Conservation (phyloP, 179 eudicot genomes). For the Drosera spatulata region DNA sequence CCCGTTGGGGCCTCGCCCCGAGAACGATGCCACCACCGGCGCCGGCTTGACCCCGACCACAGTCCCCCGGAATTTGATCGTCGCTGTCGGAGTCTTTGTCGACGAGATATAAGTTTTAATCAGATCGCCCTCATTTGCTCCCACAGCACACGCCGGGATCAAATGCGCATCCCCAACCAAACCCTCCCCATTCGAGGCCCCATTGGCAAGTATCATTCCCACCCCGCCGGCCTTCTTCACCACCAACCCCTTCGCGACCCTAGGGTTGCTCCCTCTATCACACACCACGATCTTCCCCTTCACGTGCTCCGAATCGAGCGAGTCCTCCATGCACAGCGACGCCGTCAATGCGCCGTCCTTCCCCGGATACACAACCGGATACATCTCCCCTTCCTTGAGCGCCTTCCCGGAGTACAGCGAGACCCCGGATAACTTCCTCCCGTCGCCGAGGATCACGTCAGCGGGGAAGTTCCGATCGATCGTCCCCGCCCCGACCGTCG, state of each 20-base stretch:
- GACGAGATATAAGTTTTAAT: slow-evolving; percentile 49
- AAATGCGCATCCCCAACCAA: slow-evolving; percentile 88
- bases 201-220: slow-evolving; percentile 87
- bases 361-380: slow-evolving; percentile 80
- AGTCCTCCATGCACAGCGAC: slow-evolving; percentile 86
- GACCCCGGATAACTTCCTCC: slow-evolving; percentile 56
- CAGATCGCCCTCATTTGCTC: slow-evolving; percentile 60
- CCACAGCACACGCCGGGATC: slow-evolving; percentile 72
- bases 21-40: slow-evolving; percentile 89
- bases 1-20: slow-evolving; percentile 89
- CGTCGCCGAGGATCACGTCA: slow-evolving; percentile 60
- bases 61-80: slow-evolving; percentile 60
- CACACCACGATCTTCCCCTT: slow-evolving; percentile 86
- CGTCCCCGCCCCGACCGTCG: slow-evolving; percentile 30
- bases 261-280: slow-evolving; percentile 78
- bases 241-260: slow-evolving; percentile 85
- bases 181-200: slow-evolving; percentile 78
- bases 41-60: slow-evolving; percentile 77
- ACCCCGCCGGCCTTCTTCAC: slow-evolving; percentile 92
- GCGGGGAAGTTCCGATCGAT: slow-evolving; percentile 87
- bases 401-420: slow-evolving; percentile 66
- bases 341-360: slow-evolving; percentile 63
- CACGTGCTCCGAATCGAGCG: slow-evolving; percentile 55
- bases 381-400: slow-evolving; percentile 33
- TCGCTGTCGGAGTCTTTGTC: slow-evolving; percentile 33